phyloP scores from a whole-genome alignment of 345 rosid genomes.

The Ailanthus altissimus region DNA sequence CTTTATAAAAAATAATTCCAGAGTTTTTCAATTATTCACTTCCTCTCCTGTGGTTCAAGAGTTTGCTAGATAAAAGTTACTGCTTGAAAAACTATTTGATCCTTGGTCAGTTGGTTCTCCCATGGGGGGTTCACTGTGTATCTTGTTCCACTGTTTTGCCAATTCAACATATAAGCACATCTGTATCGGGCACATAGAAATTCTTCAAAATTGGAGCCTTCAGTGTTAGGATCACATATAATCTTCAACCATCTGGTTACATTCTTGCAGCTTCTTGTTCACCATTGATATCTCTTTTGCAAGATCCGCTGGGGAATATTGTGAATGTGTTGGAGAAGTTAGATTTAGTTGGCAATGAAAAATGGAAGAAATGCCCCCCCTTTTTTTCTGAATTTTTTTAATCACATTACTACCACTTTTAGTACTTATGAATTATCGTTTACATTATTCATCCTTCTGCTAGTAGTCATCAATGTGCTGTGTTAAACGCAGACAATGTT shows the following conservation, averaged over 20 bases:
- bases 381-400: not conserved
- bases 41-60: not conserved
- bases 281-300: not conserved
- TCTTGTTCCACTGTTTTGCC: not conserved
- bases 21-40: not conserved
- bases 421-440: not conserved
- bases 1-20: not conserved
- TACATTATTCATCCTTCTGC: not conserved
- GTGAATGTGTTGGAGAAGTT: constrained; percentile 4
- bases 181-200: not conserved
- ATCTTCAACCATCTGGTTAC: not conserved
- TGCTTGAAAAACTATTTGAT: not conserved
- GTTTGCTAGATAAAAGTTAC: not conserved
- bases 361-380: not conserved
- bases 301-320: not conserved
- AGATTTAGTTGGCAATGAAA: not conserved
- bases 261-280: not conserved
- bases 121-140: not conserved
- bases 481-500: not conserved
- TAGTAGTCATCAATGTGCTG: not conserved
- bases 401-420: not conserved
- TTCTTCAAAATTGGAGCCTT: not conserved
- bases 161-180: not conserved
- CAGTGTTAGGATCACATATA: not conserved
- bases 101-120: not conserved